Evolutionary conservation across 257 asterid species (phyloP), one percentile per base, ranked within the genome.

Genomic region (Solanum pennellii): DNA sequence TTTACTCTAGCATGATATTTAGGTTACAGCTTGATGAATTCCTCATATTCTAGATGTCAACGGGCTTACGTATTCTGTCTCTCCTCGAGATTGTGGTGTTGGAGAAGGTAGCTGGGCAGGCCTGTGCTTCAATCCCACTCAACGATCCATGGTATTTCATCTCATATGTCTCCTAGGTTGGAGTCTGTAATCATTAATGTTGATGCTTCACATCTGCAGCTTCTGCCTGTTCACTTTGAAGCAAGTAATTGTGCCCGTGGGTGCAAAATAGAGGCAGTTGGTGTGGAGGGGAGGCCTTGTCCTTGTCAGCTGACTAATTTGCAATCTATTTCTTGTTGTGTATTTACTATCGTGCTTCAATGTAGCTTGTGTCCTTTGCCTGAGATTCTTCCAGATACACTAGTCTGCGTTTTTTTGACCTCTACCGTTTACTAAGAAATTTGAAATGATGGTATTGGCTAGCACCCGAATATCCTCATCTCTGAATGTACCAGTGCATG

Each of bases 41-140:
- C 44, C 68, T 80, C 27, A 3, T 88, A 66, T 92, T 90, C 88
- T 92, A 91, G 94, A 93, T 94, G 90, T 88, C 79, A 98, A 92
- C 62, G 91, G 91, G 86, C 73, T 89, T 75, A 93, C 98, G 71
- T 95, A 90, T 92, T 93, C 98, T 44, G 97, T 91, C 45, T 92
- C 98, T 84, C 98, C 98, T 75, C 93, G 84, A 59, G 99, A 97
- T 93, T 89, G 82, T 86, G 97, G 96, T 89, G 94, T 96, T 89
- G 98, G 96, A 92, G 99, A 97, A 93, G 96, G 97, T 90, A 91
- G 98, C 86, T 97, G 98, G 98, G 92, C 98, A 9, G 98, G 99
- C 76, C 92, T 97, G 89, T 94, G 94, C 92, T 97, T 97, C 91
- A 94, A 93, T 85, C 98, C 98, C 87, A 87, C 89, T 88, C 98